Percentiles rank a stretch among this genome's conserved stretches.
Conservation (phyloP, 805 yeast species). For the Cyberlindnera misumaiensis region DNA sequence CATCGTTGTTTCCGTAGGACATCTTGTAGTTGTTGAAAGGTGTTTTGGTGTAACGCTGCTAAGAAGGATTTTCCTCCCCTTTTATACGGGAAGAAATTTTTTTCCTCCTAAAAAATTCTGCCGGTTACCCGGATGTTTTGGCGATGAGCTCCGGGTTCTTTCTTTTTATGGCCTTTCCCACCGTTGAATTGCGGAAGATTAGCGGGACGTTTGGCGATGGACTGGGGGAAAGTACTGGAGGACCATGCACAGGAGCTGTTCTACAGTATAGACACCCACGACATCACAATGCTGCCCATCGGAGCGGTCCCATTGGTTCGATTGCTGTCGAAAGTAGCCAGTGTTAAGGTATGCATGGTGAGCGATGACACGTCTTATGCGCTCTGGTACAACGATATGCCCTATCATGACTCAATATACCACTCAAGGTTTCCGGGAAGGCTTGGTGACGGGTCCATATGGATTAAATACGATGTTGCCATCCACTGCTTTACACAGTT, state of each 20-base stretch:
- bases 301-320: neutral
- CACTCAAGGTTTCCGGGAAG: neutral
- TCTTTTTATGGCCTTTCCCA: neutral
- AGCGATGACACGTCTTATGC: conserved; percentile 1
- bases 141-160: neutral
- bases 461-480: conserved; percentile 5
- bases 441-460: neutral
- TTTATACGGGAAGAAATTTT: neutral
- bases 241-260: neutral
- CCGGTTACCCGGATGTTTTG: conserved; percentile 2
- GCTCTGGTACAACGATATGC: conserved; percentile 1
- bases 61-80: neutral
- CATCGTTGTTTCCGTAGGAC: conserved; percentile 19
- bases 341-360: neutral
- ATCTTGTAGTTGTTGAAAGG: conserved; percentile 3
- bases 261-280: neutral
- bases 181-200: neutral
- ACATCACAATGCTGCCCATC: neutral
- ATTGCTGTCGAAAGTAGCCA: neutral
- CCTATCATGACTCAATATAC: neutral
- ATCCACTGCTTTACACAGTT: conserved; percentile 4
- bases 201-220: neutral
- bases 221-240: neutral
- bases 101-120: neutral
- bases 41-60: neutral